phyloP scores from a whole-genome alignment of 2,329 filamentous ascomycete genomes.

The Fusarium tanahbumbuense region DNA sequence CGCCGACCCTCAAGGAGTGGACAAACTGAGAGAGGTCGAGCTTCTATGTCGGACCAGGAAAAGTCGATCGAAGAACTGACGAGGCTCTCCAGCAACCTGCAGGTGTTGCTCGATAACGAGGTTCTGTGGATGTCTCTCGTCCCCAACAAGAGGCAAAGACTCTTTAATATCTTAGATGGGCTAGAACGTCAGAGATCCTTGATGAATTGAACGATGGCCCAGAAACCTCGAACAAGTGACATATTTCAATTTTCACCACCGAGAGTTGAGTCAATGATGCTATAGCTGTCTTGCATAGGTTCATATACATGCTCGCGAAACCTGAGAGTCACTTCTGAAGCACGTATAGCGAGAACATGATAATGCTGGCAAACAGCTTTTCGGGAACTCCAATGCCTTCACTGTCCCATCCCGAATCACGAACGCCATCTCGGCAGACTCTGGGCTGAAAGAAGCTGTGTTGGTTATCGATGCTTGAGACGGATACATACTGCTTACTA shows the following conservation, averaged over 20 bases:
- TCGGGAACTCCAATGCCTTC: conserved; percentile 55
- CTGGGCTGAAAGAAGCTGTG: conserved; percentile 37
- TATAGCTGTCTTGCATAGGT: conserved; percentile 55
- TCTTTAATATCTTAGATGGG: background rate
- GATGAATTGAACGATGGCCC: conserved; percentile 24
- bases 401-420: conserved; percentile 53
- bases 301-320: conserved; percentile 56
- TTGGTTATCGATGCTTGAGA: conserved; percentile 61
- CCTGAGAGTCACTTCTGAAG: background rate
- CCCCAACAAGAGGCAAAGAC: background rate
- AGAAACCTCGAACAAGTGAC: conserved; percentile 8
- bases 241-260: conserved; percentile 57
- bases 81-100: background rate
- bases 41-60: background rate
- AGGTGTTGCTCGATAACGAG: background rate
- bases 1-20: background rate
- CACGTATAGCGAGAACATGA: conserved; percentile 47
- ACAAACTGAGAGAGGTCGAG: background rate
- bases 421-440: conserved; percentile 49
- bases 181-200: conserved; percentile 24
- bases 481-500: conserved; percentile 50
- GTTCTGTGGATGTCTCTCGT: background rate
- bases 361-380: conserved; percentile 48
- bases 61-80: background rate
- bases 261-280: conserved; percentile 54